Conservation (phyloP, 208 protist species). For the Leptomonas pyrrhocoris region DNA sequence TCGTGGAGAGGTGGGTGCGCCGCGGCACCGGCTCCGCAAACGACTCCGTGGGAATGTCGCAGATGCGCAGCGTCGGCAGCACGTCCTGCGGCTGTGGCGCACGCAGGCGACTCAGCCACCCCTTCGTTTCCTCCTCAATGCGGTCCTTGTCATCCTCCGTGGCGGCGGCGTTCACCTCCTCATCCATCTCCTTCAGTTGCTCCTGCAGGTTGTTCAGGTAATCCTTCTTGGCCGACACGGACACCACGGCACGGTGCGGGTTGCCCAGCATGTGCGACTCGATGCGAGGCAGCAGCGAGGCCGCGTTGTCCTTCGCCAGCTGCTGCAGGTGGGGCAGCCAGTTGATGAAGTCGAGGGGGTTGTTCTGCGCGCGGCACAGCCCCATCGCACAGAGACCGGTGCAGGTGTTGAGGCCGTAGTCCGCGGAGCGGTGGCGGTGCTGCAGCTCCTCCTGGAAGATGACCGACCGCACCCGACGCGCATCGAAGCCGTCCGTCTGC, state of each 20-base stretch:
- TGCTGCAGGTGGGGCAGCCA: conserved; percentile 80
- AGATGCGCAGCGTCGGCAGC: conserved; percentile 79
- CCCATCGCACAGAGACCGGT: conserved; percentile 74
- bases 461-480: conserved; percentile 78
- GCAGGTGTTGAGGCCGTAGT: conserved; percentile 87
- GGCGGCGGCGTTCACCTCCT: conserved; percentile 56
- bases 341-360: conserved; percentile 86
- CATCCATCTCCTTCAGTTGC: conserved; percentile 57
- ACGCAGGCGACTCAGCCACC: conserved; percentile 69
- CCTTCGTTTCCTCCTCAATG: conserved; percentile 63
- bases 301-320: conserved; percentile 59
- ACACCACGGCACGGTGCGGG: conserved; percentile 62
- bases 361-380: conserved; percentile 70
- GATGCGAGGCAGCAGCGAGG: conserved; percentile 71
- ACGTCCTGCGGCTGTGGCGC: conserved; percentile 68
- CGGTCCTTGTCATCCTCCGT: conserved; percentile 57
- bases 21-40: conserved; percentile 80
- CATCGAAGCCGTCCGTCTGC: conserved; percentile 81
- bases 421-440: conserved; percentile 86
- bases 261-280: conserved; percentile 73
- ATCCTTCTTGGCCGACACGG: conserved; percentile 71
- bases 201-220: conserved; percentile 71
- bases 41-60: conserved; percentile 75
- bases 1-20: conserved; percentile 19
- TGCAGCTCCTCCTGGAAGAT: conserved; percentile 91